Evolutionary conservation across 2,329 filamentous ascomycete genomes (phyloP), one percentile per base, ranked within the genome.

Genomic region (Diaporthe aspalathi): DNA sequence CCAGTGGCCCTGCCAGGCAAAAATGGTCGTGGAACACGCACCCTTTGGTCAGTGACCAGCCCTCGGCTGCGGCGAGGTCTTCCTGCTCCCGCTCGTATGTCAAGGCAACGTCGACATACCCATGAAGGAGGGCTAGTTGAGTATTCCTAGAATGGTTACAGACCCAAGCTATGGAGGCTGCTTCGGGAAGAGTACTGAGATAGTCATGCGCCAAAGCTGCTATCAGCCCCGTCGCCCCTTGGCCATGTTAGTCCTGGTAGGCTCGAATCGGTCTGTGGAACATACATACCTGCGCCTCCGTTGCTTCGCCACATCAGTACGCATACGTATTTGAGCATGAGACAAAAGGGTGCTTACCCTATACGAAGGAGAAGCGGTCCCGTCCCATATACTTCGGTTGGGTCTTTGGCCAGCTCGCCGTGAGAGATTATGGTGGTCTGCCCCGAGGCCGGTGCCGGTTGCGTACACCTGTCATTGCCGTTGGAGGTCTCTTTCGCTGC

Each of bases 11-110:
- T 32, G 68, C 71, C 22, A 73, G 32, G 40, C 71, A 73, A 32
- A 73, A 73, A 47, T 73, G 71, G 32, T 73, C 71, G 56, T 73
- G 71, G 40, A 73, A 70, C n/a, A 70, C 63, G 5, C 67, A 70
- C 14, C 71, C 71, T 16, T 35, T 54, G 14, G 67, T 70, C 8
- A 29, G n/a, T 29, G 71, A 70, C 71, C 71, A 73, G 38, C 71
- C 71, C 40, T 73, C 71, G 22, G 71, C 14, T 11, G 56, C 68
- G 17, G 71, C 71, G 11, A 73, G 22, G 20, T 47, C 62, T 20
- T 73, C 71, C 49, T 73, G 57, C 17, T 68, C 63, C 27, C 71
- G 71, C 68, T 73, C 71, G 22, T 73, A 73, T 3, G 71, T 70
- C 20, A 73, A 40, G 20, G 71, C 71, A 6, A 73, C 43, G 29